Base-by-base conservation (phyloP, 2,329 filamentous ascomycete species). In the Fusarium cicatricum region DNA sequence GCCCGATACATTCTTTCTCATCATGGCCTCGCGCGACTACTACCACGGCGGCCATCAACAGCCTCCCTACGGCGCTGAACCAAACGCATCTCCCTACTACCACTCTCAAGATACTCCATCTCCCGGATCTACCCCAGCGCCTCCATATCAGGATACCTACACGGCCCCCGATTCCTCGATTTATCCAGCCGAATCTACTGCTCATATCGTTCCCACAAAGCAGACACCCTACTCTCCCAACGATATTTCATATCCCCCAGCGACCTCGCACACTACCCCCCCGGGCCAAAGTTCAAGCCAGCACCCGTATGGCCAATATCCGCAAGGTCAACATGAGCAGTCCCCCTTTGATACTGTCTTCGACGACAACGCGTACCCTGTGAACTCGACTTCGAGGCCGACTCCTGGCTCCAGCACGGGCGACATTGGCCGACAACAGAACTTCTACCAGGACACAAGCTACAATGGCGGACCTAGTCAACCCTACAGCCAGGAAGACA, bases 261-360 rank as follows among this genome's bases (percentile, higher is more conserved):
- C 49, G 37, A 57, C 62, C 55, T 59, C 58, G 61, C 66, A 70
- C 73, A 53, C 50, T 47, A 53, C 44, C 65, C 55, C 52, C 39
- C 43, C 55, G 28, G 49, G 72, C 2, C 70, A 73, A 65, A 67
- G 39, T 21, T 42, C 55, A 37, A 53, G 36, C 31, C 60, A 60
- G 34, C 44, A 38, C 10, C 29, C 29, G 11, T 26, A 26, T 26
- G 23, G 23, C 23, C 23, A 26, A 26, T 39, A 69, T 40, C 72
- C 71, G 23, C 74, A 74, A 43, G 71, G 71, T 29, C 70, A 73
- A 52, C 72, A 72, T 21, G 72, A 70, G 40, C 76, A 66, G 67
- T 82, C 85, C 16, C 86, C 87, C 10, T 89, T 89, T 70, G 84
- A 86, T 49, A 84, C 82, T 41, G 84, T 87, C 51, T 90, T 90